Conservation (phyloP, 2,329 filamentous ascomycete species). For the Mollisiaceae sp. region DNA sequence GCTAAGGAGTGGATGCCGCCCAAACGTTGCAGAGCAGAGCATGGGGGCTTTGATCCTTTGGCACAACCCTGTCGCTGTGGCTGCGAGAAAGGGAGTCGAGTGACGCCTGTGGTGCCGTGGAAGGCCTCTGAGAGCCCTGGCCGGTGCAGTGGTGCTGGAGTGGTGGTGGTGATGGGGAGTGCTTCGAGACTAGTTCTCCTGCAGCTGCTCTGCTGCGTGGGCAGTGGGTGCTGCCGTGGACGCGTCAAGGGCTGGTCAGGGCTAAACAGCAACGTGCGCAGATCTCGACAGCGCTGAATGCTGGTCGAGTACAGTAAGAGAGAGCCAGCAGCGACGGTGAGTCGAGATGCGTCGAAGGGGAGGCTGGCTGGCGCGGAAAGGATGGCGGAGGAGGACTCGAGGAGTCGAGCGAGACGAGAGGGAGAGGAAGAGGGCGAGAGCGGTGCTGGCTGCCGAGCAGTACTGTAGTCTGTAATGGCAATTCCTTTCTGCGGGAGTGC, state of each 20-base stretch:
- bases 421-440: background rate
- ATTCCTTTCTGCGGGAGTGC: slow-evolving; percentile 1
- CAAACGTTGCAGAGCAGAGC: background rate
- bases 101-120: background rate
- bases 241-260: background rate
- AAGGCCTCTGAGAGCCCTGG: background rate
- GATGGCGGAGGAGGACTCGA: background rate
- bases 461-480: background rate
- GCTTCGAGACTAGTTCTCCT: background rate
- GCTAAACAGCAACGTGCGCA: background rate
- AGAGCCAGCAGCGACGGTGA: background rate
- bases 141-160: background rate
- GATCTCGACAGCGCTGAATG: background rate
- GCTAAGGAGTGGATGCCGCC: too few species aligned
- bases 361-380: background rate
- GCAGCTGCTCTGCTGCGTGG: background rate
- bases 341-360: background rate
- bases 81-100: background rate
- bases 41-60: background rate
- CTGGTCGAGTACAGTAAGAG: background rate
- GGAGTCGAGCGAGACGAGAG: background rate
- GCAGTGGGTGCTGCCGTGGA: background rate
- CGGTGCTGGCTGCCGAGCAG: background rate
- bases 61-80: too few species aligned
- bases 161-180: background rate